Percentiles rank a stretch among this genome's conserved stretches.
phyloP scores from a whole-genome alignment of 768 basidiomycete genomes.

The Podaxis sp. region DNA sequence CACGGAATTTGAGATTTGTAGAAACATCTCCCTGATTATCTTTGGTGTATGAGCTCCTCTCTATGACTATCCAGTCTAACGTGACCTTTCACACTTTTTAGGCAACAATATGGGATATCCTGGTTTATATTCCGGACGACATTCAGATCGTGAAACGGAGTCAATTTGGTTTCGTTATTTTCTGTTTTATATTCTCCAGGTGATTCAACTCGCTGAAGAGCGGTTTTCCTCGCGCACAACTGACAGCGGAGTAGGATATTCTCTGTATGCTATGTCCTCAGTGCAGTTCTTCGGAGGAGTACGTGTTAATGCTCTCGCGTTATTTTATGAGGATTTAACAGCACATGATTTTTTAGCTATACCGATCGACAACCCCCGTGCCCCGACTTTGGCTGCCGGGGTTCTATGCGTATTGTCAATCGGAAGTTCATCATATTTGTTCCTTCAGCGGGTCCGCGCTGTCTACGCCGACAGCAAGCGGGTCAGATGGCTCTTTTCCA shows the following conservation, averaged over 20 bases:
- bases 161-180: background rate
- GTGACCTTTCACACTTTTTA: background rate
- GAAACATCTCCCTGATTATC: background rate
- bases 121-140: background rate
- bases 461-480: background rate
- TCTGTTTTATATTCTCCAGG: slow-evolving; percentile 1
- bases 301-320: background rate
- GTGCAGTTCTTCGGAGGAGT: background rate
- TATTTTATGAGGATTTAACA: too few species aligned
- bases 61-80: background rate
- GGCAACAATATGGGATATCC: slow-evolving; percentile 2
- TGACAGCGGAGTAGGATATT: background rate
- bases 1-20: background rate
- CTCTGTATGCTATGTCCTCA: background rate
- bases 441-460: background rate
- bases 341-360: background rate
- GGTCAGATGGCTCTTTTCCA: background rate
- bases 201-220: background rate
- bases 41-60: background rate
- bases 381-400: background rate
- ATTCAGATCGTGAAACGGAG: background rate
- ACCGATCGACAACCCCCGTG: background rate
- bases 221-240: background rate
- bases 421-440: background rate
- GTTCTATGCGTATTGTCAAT: background rate